Base-by-base conservation (phyloP, 345 rosid species). In the Raphanus sativus region DNA sequence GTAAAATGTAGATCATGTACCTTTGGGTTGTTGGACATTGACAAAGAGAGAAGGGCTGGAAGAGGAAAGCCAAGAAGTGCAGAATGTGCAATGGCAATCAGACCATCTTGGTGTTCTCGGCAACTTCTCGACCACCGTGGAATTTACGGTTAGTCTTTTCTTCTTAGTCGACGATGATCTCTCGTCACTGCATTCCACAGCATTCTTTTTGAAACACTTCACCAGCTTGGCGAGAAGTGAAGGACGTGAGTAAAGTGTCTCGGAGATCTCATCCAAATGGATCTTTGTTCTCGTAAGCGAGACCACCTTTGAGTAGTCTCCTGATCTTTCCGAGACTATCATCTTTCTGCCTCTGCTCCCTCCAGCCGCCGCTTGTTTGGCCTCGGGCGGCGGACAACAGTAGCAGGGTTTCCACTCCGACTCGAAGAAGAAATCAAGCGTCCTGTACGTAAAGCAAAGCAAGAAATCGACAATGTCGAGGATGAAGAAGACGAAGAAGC, bases 181-280 rank as follows among this genome's bases (percentile, higher is more conserved):
- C 38, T 71, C 52, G 69, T 75, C 78, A 63, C 83, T 80, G 38
- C 87, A 74, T 28, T 75, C 83, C 10, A 32, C 74, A 17, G 74
- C 50, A 55, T 73, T 83, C 65, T 77, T 76, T 71, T 82, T 86
- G 71, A 82, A 80, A 29, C 75, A 85, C 74, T 76, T 86, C 55
- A 85, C 87, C 4, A 90, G 81, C 82, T 86, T 81, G 63, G 85
- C 69, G 67, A 85, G 77, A 7, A 86, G 69, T 6, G 97, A 86
- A 58, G 92, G 87, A 38, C 98, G 89, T 3, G 86, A 38, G 63
- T 87, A 94, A 67, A 94, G 98, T 28, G 98, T 88, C 72, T 94
- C 97, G 2, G 98, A 94, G 73, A 94, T 84, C 80, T 94, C 98
- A 76, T 92, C 98, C 40, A 90, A 75, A 71, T 88, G 85, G 52